Evolutionary conservation across 148 eudicot species (phyloP).

Genomic region (Chenopodium formosanum): DNA sequence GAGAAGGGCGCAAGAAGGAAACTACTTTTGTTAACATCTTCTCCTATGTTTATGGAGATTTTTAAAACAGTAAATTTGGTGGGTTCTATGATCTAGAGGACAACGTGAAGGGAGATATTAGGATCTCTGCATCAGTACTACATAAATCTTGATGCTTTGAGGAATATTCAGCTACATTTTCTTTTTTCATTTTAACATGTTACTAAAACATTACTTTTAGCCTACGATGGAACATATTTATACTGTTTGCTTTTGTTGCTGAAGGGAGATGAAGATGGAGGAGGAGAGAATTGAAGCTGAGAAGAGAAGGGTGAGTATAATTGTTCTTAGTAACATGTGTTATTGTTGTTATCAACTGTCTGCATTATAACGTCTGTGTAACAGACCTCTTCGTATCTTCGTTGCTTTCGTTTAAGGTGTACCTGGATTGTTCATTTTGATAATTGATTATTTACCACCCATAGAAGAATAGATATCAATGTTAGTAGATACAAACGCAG

Average conservation of each 20-base stretch:
- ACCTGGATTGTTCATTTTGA: neutral
- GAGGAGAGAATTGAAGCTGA: conserved; percentile 95
- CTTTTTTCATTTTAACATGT: neutral
- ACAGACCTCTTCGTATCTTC: neutral
- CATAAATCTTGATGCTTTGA: neutral
- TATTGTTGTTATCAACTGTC: neutral
- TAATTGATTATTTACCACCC: neutral
- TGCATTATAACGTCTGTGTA: neutral
- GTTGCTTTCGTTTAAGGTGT: neutral
- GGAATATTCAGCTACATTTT: too few relatives aligned
- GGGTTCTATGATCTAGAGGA: neutral
- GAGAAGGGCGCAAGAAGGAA: neutral
- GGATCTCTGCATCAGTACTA: neutral
- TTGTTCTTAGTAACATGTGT: neutral
- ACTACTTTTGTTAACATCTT: neutral
- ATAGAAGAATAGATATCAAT: conserved; percentile 7
- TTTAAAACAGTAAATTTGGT: neutral
- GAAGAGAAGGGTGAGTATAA: conserved; percentile 64
- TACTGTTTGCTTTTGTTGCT: conserved; percentile 19
- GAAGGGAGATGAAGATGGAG: conserved; percentile 93
- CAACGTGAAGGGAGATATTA: neutral
- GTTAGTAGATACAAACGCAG: neutral
- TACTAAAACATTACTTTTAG: neutral
- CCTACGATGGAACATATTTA: neutral
- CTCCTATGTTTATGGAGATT: neutral